These are phyloP conservation scores for Dictyostelium gargantuum DNA, from an alignment of 208 protist genomes.

Conservation along the genomic window DNA sequence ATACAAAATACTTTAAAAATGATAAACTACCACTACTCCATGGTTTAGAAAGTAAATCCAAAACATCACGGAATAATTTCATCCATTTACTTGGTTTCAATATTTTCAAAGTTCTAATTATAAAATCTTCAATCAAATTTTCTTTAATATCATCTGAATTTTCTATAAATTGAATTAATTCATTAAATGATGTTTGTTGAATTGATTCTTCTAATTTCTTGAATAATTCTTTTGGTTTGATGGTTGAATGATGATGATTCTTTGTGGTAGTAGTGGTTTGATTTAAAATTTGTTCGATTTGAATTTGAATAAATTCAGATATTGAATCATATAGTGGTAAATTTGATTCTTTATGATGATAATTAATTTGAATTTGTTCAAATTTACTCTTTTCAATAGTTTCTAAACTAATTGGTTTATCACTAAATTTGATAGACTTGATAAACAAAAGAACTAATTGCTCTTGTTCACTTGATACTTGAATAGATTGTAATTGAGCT, in stretches of 20 bases:
- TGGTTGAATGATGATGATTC: background rate
- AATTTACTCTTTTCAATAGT: slow-evolving; percentile 15
- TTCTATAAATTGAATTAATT: slow-evolving; percentile 11
- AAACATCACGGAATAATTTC: background rate
- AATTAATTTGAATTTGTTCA: background rate
- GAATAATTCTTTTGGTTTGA: background rate
- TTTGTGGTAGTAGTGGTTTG: background rate
- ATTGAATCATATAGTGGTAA: background rate
- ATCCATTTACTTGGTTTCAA: slow-evolving; percentile 8
- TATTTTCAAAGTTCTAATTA: background rate
- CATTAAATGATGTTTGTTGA: background rate
- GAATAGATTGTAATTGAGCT: background rate
- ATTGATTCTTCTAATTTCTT: background rate
- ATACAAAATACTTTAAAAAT: background rate
- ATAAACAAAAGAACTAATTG: background rate
- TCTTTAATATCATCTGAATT: background rate
- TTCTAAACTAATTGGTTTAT: background rate
- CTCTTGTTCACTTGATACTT: background rate
- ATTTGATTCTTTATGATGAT: background rate
- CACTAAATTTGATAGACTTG: background rate
- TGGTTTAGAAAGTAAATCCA: background rate
- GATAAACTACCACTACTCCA: background rate
- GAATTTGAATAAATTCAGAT: background rate
- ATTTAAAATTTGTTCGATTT: background rate
- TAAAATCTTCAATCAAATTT: background rate